A percentile compares a stretch with the other conserved stretches of the same genome.
phyloP scores from a whole-genome alignment of 441 rosid species.

The Syzygium syzygioides region DNA sequence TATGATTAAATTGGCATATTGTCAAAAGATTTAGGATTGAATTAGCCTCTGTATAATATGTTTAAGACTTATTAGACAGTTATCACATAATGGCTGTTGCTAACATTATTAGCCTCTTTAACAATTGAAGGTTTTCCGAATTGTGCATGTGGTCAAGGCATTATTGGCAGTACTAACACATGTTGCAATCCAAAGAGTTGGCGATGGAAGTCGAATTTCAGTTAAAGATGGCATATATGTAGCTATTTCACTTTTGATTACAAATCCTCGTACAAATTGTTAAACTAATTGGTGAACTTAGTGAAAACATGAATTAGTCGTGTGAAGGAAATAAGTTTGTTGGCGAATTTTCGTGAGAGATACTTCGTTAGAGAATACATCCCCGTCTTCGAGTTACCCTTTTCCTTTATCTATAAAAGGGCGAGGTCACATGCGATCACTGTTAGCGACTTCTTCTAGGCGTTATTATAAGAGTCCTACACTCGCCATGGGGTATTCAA shows the following conservation, averaged over 20 bases:
- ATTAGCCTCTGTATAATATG: too few relatives aligned
- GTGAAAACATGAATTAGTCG: not conserved
- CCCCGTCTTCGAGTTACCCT: not conserved
- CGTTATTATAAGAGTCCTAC: not conserved
- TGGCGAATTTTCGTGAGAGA: not conserved
- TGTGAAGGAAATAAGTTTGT: not conserved
- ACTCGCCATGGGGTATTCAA: accelerated
- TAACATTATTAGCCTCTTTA: too few relatives aligned
- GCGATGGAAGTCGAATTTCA: not conserved
- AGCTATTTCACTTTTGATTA: not conserved
- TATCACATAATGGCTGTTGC: too few relatives aligned
- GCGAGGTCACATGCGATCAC: not conserved
- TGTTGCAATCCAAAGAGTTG: not conserved
- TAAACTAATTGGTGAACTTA: not conserved
- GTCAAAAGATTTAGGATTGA: too few relatives aligned
- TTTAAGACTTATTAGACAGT: too few relatives aligned
- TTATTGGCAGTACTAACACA: not conserved
- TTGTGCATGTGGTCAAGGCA: not conserved
- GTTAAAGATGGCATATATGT: not conserved
- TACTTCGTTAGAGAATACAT: not conserved
- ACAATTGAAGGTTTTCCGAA: too few relatives aligned
- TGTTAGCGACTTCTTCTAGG: not conserved
- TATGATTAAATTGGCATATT: too few relatives aligned
- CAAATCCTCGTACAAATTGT: not conserved
- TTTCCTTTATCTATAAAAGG: not conserved